Percentiles rank a stretch among this genome's conserved stretches.
phyloP scores from a whole-genome alignment of 1,284 basidiomycete species.

The Volvariella volvacea region DNA sequence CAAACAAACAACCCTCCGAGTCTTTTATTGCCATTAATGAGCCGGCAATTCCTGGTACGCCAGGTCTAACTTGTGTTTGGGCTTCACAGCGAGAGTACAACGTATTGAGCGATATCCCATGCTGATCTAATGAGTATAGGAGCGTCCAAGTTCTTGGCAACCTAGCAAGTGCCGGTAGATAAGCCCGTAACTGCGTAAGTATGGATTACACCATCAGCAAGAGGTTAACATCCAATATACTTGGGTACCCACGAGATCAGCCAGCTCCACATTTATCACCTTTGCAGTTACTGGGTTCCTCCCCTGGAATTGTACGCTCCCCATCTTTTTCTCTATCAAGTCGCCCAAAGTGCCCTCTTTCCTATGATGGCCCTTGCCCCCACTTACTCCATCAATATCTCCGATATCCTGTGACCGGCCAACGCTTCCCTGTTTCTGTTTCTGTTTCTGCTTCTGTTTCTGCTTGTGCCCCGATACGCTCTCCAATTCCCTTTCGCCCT shows the following conservation, averaged over 20 bases:
- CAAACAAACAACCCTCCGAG: constrained; percentile 59
- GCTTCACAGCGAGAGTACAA: constrained; percentile 68
- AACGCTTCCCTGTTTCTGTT: neutral
- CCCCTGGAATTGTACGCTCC: constrained; percentile 42
- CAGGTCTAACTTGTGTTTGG: constrained; percentile 18
- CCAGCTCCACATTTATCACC: constrained; percentile 49
- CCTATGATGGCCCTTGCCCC: constrained; percentile 2
- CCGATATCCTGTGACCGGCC: neutral
- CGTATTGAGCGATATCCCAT: constrained; percentile 89
- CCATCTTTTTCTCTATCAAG: constrained; percentile 39
- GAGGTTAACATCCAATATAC: neutral
- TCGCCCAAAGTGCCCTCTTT: constrained; percentile 19
- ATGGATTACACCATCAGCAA: neutral
- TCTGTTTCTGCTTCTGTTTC: neutral
- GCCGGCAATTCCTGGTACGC: constrained; percentile 16
- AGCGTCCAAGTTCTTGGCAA: constrained; percentile 81
- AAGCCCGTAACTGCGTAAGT: constrained; percentile 51
- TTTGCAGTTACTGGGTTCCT: constrained; percentile 46
- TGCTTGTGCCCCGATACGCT: neutral
- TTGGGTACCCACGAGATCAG: constrained; percentile 45
- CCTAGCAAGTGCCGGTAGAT: constrained; percentile 76
- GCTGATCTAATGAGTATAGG: constrained; percentile 91
- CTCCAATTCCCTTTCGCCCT: constrained; percentile 4
- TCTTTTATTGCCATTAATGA: constrained; percentile 48
- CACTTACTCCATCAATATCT: constrained; percentile 2